Percentiles rank a stretch among this genome's conserved stretches.
Conservation (phyloP, 2,329 filamentous ascomycete species). For the Aspergillus clavatus region DNA sequence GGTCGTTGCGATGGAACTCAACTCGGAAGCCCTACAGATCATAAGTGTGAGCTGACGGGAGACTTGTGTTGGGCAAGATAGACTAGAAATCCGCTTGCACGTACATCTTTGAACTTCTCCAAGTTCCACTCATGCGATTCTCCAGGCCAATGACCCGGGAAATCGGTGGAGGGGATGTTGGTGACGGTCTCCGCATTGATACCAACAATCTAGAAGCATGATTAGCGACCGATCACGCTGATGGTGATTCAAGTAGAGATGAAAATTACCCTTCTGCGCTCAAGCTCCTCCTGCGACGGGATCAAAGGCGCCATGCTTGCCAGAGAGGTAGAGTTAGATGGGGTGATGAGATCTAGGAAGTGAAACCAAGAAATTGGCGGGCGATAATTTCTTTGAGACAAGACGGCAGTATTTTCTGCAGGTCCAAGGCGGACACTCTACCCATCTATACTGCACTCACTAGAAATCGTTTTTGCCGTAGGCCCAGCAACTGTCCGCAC, state of each 20-base stretch:
- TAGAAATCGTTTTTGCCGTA: not conserved
- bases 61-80: not conserved
- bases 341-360: slow-evolving; percentile 19
- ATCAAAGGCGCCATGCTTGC: slow-evolving; percentile 41
- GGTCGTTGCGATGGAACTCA: slow-evolving; percentile 77
- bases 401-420: slow-evolving; percentile 26
- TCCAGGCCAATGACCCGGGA: slow-evolving; percentile 82
- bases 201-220: slow-evolving; percentile 62
- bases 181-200: slow-evolving; percentile 88
- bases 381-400: slow-evolving; percentile 30
- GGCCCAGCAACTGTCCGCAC: not conserved
- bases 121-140: slow-evolving; percentile 81
- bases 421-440: slow-evolving; percentile 22
- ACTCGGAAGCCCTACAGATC: slow-evolving; percentile 60
- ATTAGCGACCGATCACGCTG: slow-evolving; percentile 12
- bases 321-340: slow-evolving; percentile 13
- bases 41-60: slow-evolving; percentile 4
- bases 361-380: slow-evolving; percentile 25
- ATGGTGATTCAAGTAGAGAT: slow-evolving; percentile 6
- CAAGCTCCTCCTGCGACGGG: slow-evolving; percentile 40
- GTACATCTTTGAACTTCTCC: slow-evolving; percentile 61
- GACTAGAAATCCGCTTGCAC: slow-evolving; percentile 5
- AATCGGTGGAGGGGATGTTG: slow-evolving; percentile 84
- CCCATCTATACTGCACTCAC: slow-evolving; percentile 16
- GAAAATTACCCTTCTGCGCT: slow-evolving; percentile 38